Percentiles rank a stretch among this genome's conserved stretches.
Conservation (phyloP, 2,329 filamentous ascomycete species). For the Capronia americana region DNA sequence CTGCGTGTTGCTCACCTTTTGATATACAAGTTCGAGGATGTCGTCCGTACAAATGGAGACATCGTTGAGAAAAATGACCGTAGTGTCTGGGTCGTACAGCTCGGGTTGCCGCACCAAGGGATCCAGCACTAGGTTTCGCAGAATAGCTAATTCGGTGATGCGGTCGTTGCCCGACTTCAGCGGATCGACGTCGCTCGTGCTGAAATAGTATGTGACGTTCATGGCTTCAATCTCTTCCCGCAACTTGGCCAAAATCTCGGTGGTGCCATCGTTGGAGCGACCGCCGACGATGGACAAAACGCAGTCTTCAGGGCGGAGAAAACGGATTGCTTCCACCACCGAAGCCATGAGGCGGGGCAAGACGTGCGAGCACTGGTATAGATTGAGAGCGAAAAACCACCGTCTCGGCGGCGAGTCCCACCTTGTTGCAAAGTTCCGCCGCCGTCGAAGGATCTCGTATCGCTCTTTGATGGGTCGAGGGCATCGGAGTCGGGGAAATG, state of each 20-base stretch:
- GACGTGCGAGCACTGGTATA: slow-evolving; percentile 54
- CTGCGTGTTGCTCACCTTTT: slow-evolving; percentile 41
- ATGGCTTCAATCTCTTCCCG: slow-evolving; percentile 47
- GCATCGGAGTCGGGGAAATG: slow-evolving; percentile 18
- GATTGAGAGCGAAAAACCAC: slow-evolving; percentile 60
- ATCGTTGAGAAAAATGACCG: slow-evolving; percentile 62
- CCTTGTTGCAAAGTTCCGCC: slow-evolving; percentile 43
- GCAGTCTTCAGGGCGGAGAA: slow-evolving; percentile 59
- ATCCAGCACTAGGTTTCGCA: slow-evolving; percentile 61
- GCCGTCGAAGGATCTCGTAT: slow-evolving; percentile 14
- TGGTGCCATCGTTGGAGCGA: slow-evolving; percentile 61
- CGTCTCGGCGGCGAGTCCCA: slow-evolving; percentile 15
- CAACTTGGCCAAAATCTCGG: slow-evolving; percentile 56
- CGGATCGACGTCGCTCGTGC: slow-evolving; percentile 54
- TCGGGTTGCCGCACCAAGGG: slow-evolving; percentile 49
- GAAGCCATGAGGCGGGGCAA: slow-evolving; percentile 61
- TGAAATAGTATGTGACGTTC: slow-evolving; percentile 38
- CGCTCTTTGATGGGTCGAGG: slow-evolving; percentile 34
- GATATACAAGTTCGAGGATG: slow-evolving; percentile 62
- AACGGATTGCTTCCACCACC: slow-evolving; percentile 58
- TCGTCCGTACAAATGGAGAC: slow-evolving; percentile 61
- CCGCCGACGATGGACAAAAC: slow-evolving; percentile 64
- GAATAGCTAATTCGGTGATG: slow-evolving; percentile 55
- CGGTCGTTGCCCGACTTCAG: slow-evolving; percentile 48
- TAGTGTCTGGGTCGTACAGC: slow-evolving; percentile 47